These are phyloP conservation scores for Cephaloascus fragrans DNA, from an alignment of 805 yeast species.

Conservation along the genomic window DNA sequence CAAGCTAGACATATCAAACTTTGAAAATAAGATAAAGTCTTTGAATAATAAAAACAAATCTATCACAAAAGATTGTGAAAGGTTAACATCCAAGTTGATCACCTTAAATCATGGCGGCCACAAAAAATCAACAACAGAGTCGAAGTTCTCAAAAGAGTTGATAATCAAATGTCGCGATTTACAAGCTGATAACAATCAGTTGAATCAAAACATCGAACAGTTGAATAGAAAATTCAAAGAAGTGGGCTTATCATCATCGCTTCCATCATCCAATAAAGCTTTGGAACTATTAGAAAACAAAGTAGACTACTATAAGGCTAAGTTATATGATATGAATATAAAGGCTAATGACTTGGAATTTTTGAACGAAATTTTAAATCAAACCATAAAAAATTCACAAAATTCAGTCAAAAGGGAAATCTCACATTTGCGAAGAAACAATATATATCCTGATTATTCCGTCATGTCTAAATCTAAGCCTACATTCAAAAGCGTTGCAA, in stretches of 20 bases:
- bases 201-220: constrained; percentile 20
- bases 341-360: constrained; percentile 20
- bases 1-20: constrained; percentile 16
- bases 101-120: constrained; percentile 1
- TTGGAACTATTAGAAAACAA: constrained; percentile 24
- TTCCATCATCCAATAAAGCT: constrained; percentile 10
- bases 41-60: constrained; percentile 20
- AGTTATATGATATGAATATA: constrained; percentile 32
- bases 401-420: constrained; percentile 14
- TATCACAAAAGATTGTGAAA: constrained; percentile 18
- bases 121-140: constrained; percentile 6
- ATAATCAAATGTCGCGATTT: constrained; percentile 12
- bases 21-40: constrained; percentile 17
- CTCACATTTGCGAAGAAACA: constrained; percentile 13
- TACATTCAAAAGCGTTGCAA: constrained; percentile 15
- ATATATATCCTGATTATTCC: constrained; percentile 13
- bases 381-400: constrained; percentile 15
- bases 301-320: constrained; percentile 34
- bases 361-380: constrained; percentile 17
- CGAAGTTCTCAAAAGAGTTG: constrained; percentile 1
- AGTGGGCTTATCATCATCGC: constrained; percentile 14
- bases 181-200: constrained; percentile 11
- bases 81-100: constrained; percentile 17
- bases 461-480: constrained; percentile 6
- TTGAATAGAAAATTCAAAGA: constrained; percentile 12